Evolutionary conservation across 202 grass and related monocot species (phyloP).

Genomic region (Digitaria exilis): DNA sequence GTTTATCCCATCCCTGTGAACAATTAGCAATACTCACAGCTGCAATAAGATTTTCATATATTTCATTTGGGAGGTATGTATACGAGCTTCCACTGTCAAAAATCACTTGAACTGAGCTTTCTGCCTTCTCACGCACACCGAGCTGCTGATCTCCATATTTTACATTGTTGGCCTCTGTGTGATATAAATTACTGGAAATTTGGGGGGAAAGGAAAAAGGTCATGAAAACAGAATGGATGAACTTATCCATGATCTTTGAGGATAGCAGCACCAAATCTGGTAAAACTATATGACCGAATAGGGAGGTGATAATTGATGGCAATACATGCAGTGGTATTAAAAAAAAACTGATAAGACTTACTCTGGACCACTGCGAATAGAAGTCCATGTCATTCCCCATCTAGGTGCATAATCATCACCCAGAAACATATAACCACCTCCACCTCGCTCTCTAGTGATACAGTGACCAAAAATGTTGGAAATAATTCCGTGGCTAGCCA

Average conservation of each 20-base stretch:
- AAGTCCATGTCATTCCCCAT: conserved; percentile 89
- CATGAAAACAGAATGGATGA: background rate
- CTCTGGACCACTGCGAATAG: conserved; percentile 62
- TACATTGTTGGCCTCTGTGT: conserved; percentile 64
- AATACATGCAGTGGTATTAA: conserved; percentile 14
- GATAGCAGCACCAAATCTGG: background rate
- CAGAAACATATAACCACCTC: conserved; percentile 91
- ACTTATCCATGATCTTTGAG: background rate
- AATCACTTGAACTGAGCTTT: conserved; percentile 68
- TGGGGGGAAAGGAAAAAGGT: conserved; percentile 12
- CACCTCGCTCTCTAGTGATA: conserved; percentile 73
- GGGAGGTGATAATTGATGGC: background rate
- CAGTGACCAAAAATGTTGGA: conserved; percentile 92
- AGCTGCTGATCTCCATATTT: conserved; percentile 67
- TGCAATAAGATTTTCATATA: conserved; percentile 69
- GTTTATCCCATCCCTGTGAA: background rate
- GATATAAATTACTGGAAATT: conserved; percentile 69
- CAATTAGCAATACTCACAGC: conserved; percentile 61
- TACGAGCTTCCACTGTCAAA: conserved; percentile 99
- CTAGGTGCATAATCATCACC: conserved; percentile 89
- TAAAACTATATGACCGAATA: conserved; percentile 19
- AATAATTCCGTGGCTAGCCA: conserved; percentile 83
- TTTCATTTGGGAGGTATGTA: conserved; percentile 90
- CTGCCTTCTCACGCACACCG: conserved; percentile 38
- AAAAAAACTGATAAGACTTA: conserved; percentile 53